These are phyloP conservation scores for Dryadomyces quercus-mongolicae DNA, from an alignment of 2,329 filamentous ascomycete species.

Conservation along the genomic window DNA sequence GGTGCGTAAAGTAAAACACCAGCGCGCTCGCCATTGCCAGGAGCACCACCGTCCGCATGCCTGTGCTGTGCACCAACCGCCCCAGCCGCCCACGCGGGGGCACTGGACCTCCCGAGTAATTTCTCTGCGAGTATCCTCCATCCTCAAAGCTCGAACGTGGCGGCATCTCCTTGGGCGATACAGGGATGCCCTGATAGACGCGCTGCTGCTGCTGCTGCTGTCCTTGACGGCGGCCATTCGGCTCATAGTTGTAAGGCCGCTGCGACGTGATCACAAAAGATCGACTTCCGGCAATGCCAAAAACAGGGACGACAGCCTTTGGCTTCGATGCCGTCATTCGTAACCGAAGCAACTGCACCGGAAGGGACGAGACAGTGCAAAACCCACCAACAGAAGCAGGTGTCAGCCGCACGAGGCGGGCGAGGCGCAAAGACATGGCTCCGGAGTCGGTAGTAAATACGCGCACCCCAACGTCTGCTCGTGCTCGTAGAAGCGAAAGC, in stretches of 20 bases:
- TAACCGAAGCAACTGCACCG: background rate
- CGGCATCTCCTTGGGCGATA: conserved; percentile 9
- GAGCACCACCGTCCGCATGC: conserved; percentile 27
- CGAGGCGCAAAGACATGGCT: no score
- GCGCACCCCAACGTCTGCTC: no score
- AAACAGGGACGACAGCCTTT: background rate
- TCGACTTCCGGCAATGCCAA: background rate
- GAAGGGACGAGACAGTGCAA: no score
- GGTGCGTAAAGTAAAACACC: conserved; percentile 53
- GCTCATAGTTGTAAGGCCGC: conserved; percentile 9
- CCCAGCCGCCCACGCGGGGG: background rate
- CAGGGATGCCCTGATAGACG: conserved; percentile 7
- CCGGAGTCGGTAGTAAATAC: no score
- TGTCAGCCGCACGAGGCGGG: no score
- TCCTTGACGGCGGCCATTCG: background rate
- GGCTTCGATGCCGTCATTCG: background rate
- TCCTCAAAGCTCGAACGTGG: conserved; percentile 6
- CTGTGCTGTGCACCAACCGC: conserved; percentile 13
- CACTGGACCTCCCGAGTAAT: background rate
- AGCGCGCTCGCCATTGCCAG: conserved; percentile 30
- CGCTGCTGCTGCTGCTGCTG: background rate
- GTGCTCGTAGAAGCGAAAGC: no score
- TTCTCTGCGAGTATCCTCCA: background rate
- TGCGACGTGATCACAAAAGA: conserved; percentile 1
- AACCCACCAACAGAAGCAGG: no score